Base-by-base conservation (phyloP, 495 filamentous ascomycete genomes). In the Trichodelitschia bisporula region DNA sequence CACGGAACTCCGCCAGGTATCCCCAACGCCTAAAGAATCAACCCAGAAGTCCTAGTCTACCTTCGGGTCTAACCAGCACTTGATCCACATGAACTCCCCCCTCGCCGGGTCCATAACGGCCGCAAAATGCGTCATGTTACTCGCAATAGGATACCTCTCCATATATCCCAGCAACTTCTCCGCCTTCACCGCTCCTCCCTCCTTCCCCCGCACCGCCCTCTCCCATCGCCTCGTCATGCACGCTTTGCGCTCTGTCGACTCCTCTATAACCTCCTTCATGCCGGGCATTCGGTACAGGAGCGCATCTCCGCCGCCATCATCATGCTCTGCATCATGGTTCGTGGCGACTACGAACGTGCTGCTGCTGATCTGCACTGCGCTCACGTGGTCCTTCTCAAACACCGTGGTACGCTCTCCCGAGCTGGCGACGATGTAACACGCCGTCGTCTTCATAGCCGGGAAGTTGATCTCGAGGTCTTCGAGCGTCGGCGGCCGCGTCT, bases 401-500 rank as follows among this genome's bases (percentile, higher is more conserved):
- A 60, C 47, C 14, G 52, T 38, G 6, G 55, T 55, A 9, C 33
- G 33, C 0, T 33, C 18, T 1, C 64, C 65, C 28, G 63, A 56
- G 34, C 57, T 56, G 34, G 70, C 53, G 31, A 61, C 59, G 0
- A 73, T 40, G 42, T 72, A 76, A 18, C 61, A 63, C 1, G 64
- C 61, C 29, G 67, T 62, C 2, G 59, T 57, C 0, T 46, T 47
- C 3, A 48, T 42, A 0, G 18, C 6, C 4, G 55, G 46, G 3
- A 69, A 39, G 9, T 30, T 34, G 0, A 33, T 30, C 1, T 44
- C 33, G 6, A 66, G 29, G 9, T 15, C 33, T 30, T 5, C 5
- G 5, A 14, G 4, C 18, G 0, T 38, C 29, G 4, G 57, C 32
- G 5, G 16, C 24, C 14, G 25, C 13, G 33, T 11, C 13, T 18